A percentile compares a stretch with the other conserved stretches of the same genome.
These are phyloP conservation scores for Knufia petricola DNA, from an alignment of 2,329 filamentous ascomycete species.

Conservation along the genomic window DNA sequence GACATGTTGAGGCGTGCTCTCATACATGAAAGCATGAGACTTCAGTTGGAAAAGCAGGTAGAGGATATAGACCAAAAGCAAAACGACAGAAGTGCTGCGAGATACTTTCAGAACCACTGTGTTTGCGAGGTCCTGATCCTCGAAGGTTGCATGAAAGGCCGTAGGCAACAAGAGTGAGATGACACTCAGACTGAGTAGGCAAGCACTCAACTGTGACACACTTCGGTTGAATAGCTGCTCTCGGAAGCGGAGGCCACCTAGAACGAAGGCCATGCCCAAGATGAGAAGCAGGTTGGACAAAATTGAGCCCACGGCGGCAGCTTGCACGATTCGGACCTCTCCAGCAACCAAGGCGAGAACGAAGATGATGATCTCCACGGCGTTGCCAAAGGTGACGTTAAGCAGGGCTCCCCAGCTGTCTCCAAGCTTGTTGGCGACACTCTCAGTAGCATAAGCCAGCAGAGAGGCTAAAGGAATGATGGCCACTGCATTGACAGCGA, in stretches of 20 bases:
- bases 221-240: constrained; percentile 96
- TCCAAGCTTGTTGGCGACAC: constrained; percentile 61
- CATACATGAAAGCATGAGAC: constrained; percentile 84
- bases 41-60: constrained; percentile 88
- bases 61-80: constrained; percentile 70
- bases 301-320: constrained; percentile 80
- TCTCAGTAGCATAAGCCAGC: constrained; percentile 64
- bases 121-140: constrained; percentile 52
- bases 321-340: constrained; percentile 85
- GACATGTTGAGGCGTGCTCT: constrained; percentile 82
- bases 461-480: constrained; percentile 66
- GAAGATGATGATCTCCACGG: constrained; percentile 72
- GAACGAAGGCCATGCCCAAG: constrained; percentile 80
- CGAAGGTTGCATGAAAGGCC: constrained; percentile 85
- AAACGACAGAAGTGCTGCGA: constrained; percentile 75
- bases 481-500: constrained; percentile 65
- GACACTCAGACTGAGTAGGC: constrained; percentile 78
- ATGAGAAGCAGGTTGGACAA: constrained; percentile 81
- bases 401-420: constrained; percentile 64
- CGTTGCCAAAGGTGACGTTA: constrained; percentile 71
- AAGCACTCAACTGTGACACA: constrained; percentile 92
- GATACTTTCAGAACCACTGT: constrained; percentile 69
- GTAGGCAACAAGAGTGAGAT: constrained; percentile 83
- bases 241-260: constrained; percentile 75
- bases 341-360: constrained; percentile 70